phyloP scores from a whole-genome alignment of 306 rosid genomes.

The Malus asiatica region DNA sequence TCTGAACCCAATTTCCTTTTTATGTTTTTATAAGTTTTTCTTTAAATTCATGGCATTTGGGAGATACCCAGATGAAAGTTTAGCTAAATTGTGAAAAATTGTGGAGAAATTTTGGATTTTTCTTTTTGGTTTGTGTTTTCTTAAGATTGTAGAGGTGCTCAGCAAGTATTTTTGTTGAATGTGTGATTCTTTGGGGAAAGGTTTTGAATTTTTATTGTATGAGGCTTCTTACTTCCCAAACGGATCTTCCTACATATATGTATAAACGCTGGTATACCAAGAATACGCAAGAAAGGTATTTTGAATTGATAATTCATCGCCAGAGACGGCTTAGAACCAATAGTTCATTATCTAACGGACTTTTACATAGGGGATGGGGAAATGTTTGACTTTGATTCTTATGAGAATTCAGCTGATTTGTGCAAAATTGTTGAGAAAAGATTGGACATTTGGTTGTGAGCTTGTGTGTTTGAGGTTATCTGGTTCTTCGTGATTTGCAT shows the following conservation, averaged over 20 bases:
- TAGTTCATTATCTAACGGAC: too few relatives aligned
- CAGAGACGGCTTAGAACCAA: too few relatives aligned
- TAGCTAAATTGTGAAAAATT: not conserved
- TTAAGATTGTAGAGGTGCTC: not conserved
- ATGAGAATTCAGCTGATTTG: not conserved
- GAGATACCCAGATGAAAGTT: constrained; percentile 23
- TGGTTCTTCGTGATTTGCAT: constrained; percentile 5
- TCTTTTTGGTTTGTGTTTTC: not conserved
- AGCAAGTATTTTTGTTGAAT: not conserved
- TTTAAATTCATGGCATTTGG: constrained; percentile 2
- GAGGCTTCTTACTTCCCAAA: not conserved
- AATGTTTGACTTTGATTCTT: not conserved
- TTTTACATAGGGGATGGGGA: not conserved
- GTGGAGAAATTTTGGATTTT: not conserved
- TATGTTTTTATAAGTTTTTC: not conserved
- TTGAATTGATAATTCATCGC: too few relatives aligned
- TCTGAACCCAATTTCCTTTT: not conserved
- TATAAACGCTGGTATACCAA: too few relatives aligned
- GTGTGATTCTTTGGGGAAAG: not conserved
- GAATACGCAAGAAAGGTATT: too few relatives aligned
- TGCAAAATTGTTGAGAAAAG: not conserved
- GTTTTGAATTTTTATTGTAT: not conserved
- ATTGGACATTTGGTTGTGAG: not conserved
- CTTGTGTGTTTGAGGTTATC: not conserved
- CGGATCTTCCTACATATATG: too few relatives aligned